Conservation (phyloP, 2,329 filamentous ascomycete species). For the Pleoardoris graminearum region DNA sequence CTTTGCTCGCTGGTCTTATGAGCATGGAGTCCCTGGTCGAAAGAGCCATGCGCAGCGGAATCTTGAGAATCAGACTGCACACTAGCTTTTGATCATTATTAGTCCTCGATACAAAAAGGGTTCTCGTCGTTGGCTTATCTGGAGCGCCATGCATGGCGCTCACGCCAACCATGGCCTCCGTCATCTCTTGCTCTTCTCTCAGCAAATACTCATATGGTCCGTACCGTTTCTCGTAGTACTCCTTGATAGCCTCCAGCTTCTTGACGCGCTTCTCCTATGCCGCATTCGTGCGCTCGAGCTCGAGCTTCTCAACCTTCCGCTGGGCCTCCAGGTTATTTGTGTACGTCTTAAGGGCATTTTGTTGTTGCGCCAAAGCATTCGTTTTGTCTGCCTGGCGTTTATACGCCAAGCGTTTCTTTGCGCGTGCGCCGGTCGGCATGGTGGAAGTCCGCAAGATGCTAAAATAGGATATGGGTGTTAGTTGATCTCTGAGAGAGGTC, state of each 20-base stretch:
- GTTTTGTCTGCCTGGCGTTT: background rate
- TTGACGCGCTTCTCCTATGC: background rate
- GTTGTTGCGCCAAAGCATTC: background rate
- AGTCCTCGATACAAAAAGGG: too few relatives aligned
- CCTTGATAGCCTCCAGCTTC: background rate
- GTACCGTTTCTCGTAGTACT: background rate
- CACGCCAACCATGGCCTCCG: too few relatives aligned
- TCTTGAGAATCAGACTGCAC: too few relatives aligned
- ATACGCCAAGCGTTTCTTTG: background rate
- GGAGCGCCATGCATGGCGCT: too few relatives aligned
- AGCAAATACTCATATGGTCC: background rate
- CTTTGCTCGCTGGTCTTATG: too few relatives aligned
- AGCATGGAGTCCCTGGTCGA: too few relatives aligned
- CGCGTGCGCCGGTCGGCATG: background rate
- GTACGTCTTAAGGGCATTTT: background rate
- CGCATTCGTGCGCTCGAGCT: background rate
- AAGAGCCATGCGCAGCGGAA: too few relatives aligned
- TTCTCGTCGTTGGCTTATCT: too few relatives aligned
- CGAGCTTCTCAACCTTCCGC: background rate
- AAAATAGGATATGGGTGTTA: too few relatives aligned
- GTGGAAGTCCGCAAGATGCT: too few relatives aligned
- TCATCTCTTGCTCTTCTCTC: background rate
- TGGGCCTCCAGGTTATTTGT: background rate
- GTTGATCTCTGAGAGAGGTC: too few relatives aligned
- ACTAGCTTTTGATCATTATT: too few relatives aligned